Conservation (phyloP, 2,329 filamentous ascomycete genomes). For the Anthostomella pinea region DNA sequence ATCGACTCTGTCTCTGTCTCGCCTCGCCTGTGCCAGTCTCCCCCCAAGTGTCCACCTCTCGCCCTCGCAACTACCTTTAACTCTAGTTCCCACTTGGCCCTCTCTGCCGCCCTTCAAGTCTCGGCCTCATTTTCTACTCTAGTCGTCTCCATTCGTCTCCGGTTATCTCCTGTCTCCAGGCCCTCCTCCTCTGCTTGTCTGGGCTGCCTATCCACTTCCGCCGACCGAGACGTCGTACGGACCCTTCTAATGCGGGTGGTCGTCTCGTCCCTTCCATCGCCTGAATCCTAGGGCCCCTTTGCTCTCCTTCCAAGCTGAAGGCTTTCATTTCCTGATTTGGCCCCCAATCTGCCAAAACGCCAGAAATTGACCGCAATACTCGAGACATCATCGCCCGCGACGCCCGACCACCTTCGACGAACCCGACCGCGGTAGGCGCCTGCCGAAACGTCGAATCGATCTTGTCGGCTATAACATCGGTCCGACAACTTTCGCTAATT, state of each 20-base stretch:
- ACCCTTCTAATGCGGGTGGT: conserved; percentile 6
- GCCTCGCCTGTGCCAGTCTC: too few species aligned
- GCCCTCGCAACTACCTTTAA: too few species aligned
- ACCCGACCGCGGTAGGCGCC: too few species aligned
- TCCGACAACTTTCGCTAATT: too few species aligned
- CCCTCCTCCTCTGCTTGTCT: conserved; percentile 8
- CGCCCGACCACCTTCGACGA: neutral
- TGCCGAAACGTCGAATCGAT: too few species aligned
- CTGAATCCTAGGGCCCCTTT: conserved; percentile 8
- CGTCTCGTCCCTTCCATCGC: conserved; percentile 6
- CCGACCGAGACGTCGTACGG: conserved; percentile 5
- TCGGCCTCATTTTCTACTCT: conserved; percentile 23
- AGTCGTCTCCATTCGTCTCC: conserved; percentile 8
- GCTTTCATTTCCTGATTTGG: too few species aligned
- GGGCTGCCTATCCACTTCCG: neutral
- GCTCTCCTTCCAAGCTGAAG: conserved; percentile 5
- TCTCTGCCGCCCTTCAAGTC: conserved; percentile 16
- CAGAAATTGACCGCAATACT: neutral
- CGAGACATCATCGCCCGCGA: too few species aligned
- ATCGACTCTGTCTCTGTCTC: too few species aligned
- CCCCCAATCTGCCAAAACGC: neutral
- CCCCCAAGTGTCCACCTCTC: too few species aligned
- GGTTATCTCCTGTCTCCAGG: conserved; percentile 7
- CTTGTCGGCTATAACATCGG: too few species aligned
- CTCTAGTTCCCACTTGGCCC: conserved; percentile 19